These are phyloP conservation scores for Sugiyamaella novakii DNA, from an alignment of 1,139 yeast genomes.

Conservation along the genomic window DNA sequence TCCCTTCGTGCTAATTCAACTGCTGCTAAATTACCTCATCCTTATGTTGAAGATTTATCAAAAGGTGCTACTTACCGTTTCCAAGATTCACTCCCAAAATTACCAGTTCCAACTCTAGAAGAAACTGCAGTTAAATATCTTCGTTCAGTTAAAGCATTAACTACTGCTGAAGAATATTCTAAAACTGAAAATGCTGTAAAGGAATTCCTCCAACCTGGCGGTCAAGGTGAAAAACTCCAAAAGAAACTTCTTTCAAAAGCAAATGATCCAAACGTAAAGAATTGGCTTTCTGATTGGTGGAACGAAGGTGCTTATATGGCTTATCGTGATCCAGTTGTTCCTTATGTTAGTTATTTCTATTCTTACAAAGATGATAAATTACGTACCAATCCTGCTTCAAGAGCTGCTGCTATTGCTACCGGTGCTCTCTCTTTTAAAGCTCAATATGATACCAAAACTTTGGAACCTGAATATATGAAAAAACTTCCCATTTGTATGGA, in stretches of 20 bases:
- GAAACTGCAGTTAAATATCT: constrained; percentile 73
- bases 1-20: constrained; percentile 37
- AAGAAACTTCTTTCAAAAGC: constrained; percentile 63
- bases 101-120: constrained; percentile 84
- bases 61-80: constrained; percentile 73
- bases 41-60: constrained; percentile 43
- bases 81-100: constrained; percentile 74
- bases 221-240: constrained; percentile 72
- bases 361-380: constrained; percentile 67
- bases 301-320: constrained; percentile 90
- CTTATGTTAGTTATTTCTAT: constrained; percentile 89
- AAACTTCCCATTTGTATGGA: constrained; percentile 91
- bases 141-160: constrained; percentile 70
- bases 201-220: constrained; percentile 63
- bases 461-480: constrained; percentile 77
- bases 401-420: constrained; percentile 63
- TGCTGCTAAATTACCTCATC: constrained; percentile 36
- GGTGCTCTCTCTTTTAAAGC: constrained; percentile 47
- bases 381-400: constrained; percentile 67
- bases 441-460: constrained; percentile 42
- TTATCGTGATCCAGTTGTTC: constrained; percentile 90
- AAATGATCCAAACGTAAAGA: constrained; percentile 57
- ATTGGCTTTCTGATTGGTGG: constrained; percentile 95
- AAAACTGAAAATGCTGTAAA: constrained; percentile 62
- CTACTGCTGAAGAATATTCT: constrained; percentile 56